Conservation (phyloP, 306 rosid genomes). For the Ormosia semicastrata region DNA sequence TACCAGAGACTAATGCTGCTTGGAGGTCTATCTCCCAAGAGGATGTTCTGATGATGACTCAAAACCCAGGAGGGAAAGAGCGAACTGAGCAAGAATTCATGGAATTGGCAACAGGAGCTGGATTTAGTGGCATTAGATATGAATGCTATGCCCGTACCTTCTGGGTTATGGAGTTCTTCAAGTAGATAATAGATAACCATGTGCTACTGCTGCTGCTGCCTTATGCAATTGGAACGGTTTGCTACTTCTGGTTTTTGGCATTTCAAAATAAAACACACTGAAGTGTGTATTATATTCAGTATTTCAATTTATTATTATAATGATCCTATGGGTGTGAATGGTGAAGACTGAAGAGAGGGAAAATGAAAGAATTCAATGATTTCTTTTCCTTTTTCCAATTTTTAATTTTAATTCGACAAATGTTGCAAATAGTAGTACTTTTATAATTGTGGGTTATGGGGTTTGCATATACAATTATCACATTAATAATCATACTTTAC, state of each 20-base stretch:
- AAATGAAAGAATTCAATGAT: too few species aligned
- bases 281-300: neutral
- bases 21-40: neutral
- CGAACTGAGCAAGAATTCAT: constrained; percentile 41
- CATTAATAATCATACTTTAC: too few species aligned
- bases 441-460: too few species aligned
- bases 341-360: too few species aligned
- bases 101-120: constrained; percentile 47
- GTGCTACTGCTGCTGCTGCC: neutral
- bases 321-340: too few species aligned
- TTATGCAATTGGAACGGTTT: neutral
- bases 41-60: constrained; percentile 55
- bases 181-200: constrained; percentile 7
- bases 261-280: neutral
- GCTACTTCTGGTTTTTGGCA: neutral
- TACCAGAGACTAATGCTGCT: constrained; percentile 25
- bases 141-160: constrained; percentile 30
- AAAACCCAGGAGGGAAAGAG: constrained; percentile 53
- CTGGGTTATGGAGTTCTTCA: constrained; percentile 61
- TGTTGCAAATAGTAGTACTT: too few species aligned
- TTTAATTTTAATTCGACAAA: too few species aligned
- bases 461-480: too few species aligned
- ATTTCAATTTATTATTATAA: neutral
- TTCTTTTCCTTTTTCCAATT: too few species aligned
- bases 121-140: constrained; percentile 48